Conservation (phyloP, 805 yeast species). For the Torulaspora quercuum region DNA sequence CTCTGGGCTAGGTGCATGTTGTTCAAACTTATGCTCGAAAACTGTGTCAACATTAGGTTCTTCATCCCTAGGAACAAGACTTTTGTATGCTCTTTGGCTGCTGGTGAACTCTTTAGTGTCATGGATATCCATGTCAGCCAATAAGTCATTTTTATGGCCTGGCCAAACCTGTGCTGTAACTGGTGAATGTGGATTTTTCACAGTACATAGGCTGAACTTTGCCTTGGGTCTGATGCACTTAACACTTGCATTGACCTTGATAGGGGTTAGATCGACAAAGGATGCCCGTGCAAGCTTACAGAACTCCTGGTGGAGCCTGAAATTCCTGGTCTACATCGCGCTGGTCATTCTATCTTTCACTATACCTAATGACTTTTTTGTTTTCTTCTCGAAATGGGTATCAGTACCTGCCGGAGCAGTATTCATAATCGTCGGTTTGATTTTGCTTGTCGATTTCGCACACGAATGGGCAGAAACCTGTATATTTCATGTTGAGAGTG, state of each 20-base stretch:
- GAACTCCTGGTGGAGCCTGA: conserved; percentile 88
- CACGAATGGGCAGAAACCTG: conserved; percentile 99
- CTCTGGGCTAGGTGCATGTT: conserved; percentile 78
- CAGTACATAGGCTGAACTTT: conserved; percentile 88
- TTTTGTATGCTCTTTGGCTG: conserved; percentile 78
- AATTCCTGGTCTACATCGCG: conserved; percentile 56
- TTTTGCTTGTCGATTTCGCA: conserved; percentile 91
- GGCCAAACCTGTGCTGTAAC: conserved; percentile 78
- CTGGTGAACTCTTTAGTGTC: conserved; percentile 76
- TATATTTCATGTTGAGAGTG: conserved; percentile 82
- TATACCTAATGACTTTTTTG: conserved; percentile 82
- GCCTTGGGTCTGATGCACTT: conserved; percentile 81
- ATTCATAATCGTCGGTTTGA: conserved; percentile 84
- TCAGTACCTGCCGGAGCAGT: conserved; percentile 80
- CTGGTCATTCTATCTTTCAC: conserved; percentile 63
- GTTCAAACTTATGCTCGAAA: conserved; percentile 61
- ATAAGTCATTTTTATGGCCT: conserved; percentile 69
- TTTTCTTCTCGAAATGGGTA: conserved; percentile 86
- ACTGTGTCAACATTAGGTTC: conserved; percentile 53
- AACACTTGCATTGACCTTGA: conserved; percentile 58
- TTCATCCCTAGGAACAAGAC: conserved; percentile 78
- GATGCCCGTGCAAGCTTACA: conserved; percentile 80
- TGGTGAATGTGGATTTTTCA: conserved; percentile 86
- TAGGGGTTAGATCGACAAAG: conserved; percentile 72
- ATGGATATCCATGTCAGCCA: conserved; percentile 83